Conservation (phyloP, 768 basidiomycete species). For the Coprinopsis cinerea region DNA sequence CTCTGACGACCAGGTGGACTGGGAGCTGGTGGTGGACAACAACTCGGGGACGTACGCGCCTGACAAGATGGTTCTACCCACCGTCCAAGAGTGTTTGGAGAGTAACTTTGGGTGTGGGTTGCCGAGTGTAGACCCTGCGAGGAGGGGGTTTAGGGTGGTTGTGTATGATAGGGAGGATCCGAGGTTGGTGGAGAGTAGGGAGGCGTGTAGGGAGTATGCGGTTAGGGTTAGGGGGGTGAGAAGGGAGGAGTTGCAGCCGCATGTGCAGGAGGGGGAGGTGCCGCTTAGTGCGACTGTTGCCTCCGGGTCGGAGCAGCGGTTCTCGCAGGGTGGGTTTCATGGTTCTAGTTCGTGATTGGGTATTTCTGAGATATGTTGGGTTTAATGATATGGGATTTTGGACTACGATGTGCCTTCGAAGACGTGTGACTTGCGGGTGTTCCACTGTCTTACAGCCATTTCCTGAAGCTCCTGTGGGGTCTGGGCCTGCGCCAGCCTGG, state of each 20-base stretch:
- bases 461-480: too few species aligned
- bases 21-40: conserved; percentile 86
- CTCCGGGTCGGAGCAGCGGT: not conserved
- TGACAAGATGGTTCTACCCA: conserved; percentile 53
- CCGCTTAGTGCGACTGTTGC: conserved; percentile 30
- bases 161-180: conserved; percentile 54
- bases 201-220: conserved; percentile 66
- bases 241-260: conserved; percentile 59
- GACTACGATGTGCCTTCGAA: too few species aligned
- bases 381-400: too few species aligned
- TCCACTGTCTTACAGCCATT: too few species aligned
- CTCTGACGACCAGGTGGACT: conserved; percentile 51
- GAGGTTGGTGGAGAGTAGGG: conserved; percentile 48
- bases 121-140: not conserved
- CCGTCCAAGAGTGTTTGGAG: conserved; percentile 57
- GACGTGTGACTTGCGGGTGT: too few species aligned
- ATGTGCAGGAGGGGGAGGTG: conserved; percentile 47
- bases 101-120: conserved; percentile 49
- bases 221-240: conserved; percentile 51
- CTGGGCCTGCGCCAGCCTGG: too few species aligned
- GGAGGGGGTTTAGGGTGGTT: conserved; percentile 47
- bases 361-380: too few species aligned
- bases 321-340: too few species aligned
- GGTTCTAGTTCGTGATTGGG: too few species aligned
- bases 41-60: conserved; percentile 84